phyloP scores from a whole-genome alignment of 805 yeast genomes.

The Clavispora asparagi region DNA sequence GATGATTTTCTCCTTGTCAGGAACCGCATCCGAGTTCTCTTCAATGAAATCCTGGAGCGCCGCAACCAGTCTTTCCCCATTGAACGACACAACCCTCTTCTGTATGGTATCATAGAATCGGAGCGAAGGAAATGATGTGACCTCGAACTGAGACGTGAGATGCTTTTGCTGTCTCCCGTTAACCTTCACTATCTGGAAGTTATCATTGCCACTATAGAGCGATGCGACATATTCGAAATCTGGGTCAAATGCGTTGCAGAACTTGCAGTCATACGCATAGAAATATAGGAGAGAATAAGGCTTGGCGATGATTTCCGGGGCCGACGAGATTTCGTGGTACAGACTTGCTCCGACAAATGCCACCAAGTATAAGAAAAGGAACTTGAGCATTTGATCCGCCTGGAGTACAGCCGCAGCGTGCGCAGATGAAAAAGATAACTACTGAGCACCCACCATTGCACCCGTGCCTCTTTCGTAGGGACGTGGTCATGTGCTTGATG shows the following conservation, averaged over 20 bases:
- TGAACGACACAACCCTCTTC: constrained; percentile 33
- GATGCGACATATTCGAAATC: constrained; percentile 35
- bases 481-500: too few relatives aligned
- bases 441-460: not conserved
- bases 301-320: constrained; percentile 5
- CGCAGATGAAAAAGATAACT: not conserved
- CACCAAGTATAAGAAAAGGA: not conserved
- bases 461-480: not conserved
- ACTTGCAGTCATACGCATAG: constrained; percentile 35
- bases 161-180: constrained; percentile 24
- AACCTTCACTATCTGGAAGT: constrained; percentile 28
- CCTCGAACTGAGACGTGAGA: constrained; percentile 33
- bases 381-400: not conserved
- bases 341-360: constrained; percentile 2
- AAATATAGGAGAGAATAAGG: constrained; percentile 40
- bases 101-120: constrained; percentile 41
- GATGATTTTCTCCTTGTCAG: not conserved
- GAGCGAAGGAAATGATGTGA: constrained; percentile 46
- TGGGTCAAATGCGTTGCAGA: constrained; percentile 29
- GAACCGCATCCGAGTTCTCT: constrained; percentile 3
- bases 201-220: constrained; percentile 30
- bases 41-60: constrained; percentile 8
- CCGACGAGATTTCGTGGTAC: constrained; percentile 3
- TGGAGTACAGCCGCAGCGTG: not conserved
- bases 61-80: constrained; percentile 15